These are phyloP conservation scores for Collybiopsis confluens DNA, from an alignment of 768 basidiomycete genomes.

Conservation along the genomic window DNA sequence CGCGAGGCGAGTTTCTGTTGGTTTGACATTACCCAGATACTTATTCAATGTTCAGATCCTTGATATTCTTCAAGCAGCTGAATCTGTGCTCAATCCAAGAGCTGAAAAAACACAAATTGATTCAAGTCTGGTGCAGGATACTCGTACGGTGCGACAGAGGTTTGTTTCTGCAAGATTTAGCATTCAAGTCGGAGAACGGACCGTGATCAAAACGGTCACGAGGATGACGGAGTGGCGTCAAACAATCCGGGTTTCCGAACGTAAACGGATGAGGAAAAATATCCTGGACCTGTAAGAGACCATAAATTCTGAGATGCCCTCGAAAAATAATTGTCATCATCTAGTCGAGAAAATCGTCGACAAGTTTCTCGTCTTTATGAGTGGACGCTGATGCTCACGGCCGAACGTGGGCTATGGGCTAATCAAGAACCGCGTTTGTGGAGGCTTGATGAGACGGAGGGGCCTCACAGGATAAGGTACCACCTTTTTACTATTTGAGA, in stretches of 20 bases:
- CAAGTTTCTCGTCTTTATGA: conserved; percentile 59
- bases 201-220: conserved; percentile 56
- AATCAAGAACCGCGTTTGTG: conserved; percentile 50
- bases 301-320: no score
- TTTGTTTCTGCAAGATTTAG: conserved; percentile 56
- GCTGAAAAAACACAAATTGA: conserved; percentile 49
- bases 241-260: conserved; percentile 63
- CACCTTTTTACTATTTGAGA: conserved; percentile 13
- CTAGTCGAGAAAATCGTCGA: conserved; percentile 73
- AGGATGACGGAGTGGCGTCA: conserved; percentile 73
- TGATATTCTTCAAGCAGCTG: conserved; percentile 51
- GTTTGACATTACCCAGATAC: neutral
- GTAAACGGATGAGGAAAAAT: conserved; percentile 66
- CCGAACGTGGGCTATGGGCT: conserved; percentile 84
- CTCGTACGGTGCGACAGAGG: conserved; percentile 48
- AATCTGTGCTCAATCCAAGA: conserved; percentile 46
- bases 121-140: conserved; percentile 45
- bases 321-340: conserved; percentile 2
- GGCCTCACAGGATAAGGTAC: conserved; percentile 81
- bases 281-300: conserved; percentile 63
- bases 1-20: conserved; percentile 49
- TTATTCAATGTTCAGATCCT: conserved; percentile 40
- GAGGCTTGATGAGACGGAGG: conserved; percentile 90
- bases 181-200: conserved; percentile 58
- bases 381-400: conserved; percentile 57